phyloP scores from a whole-genome alignment of 2,329 filamentous ascomycete species.

The Calonectria hawksworthii region DNA sequence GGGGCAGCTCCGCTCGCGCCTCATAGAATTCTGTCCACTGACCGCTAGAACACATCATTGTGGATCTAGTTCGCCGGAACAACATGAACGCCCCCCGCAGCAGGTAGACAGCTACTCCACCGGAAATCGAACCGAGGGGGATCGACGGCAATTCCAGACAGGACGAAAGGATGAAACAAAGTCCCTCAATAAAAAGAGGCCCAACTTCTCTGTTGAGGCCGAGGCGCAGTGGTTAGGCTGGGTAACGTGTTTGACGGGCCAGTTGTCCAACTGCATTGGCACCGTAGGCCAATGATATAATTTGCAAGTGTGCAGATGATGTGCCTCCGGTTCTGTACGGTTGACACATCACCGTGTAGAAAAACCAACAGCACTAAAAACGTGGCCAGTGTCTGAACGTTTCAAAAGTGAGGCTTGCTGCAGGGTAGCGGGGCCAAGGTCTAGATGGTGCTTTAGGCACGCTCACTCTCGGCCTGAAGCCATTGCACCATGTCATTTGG shows the following conservation, averaged over 20 bases:
- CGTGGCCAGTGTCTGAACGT: background rate
- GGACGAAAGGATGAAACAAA: background rate
- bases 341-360: constrained; percentile 5
- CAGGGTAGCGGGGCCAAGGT: constrained; percentile 2
- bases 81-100: constrained; percentile 7
- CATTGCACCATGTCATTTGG: background rate
- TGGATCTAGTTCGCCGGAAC: constrained; percentile 1
- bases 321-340: background rate
- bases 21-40: background rate
- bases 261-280: background rate
- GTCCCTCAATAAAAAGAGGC: background rate
- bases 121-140: background rate
- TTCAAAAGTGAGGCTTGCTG: constrained; percentile 12
- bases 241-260: background rate
- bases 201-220: background rate
- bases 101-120: background rate
- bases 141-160: background rate
- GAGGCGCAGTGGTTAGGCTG: background rate
- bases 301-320: background rate
- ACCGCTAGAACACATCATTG: constrained; percentile 13
- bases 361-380: constrained; percentile 4
- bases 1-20: background rate
- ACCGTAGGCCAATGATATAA: background rate
- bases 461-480: background rate
- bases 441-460: background rate